Conservation (phyloP, 768 basidiomycete genomes). For the Boletus huronensis region DNA sequence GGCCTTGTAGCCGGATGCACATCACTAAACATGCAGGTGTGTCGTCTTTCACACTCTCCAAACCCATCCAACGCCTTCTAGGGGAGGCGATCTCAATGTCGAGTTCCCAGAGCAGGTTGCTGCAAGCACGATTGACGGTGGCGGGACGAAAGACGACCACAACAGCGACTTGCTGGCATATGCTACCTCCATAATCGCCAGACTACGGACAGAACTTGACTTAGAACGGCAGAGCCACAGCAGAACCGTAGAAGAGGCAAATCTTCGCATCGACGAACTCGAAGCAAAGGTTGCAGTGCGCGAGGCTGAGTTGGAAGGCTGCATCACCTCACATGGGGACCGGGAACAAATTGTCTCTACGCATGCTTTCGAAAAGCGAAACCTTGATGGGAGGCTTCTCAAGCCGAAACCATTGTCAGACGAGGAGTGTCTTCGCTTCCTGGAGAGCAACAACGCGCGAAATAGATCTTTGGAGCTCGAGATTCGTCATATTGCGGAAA, state of each 20-base stretch:
- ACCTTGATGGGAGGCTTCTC: neutral
- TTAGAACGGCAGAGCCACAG: slow-evolving; percentile 43
- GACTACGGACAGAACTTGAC: slow-evolving; percentile 42
- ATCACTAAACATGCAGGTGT: slow-evolving; percentile 43
- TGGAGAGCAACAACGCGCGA: slow-evolving; percentile 37
- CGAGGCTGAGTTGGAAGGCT: slow-evolving; percentile 52
- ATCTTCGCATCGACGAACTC: slow-evolving; percentile 41
- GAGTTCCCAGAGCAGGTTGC: slow-evolving; percentile 20
- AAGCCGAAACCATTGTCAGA: slow-evolving; percentile 26
- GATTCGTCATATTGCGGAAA: slow-evolving; percentile 37
- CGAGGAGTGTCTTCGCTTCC: slow-evolving; percentile 40
- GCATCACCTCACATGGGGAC: slow-evolving; percentile 17
- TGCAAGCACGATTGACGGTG: neutral
- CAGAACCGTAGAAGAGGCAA: slow-evolving; percentile 38
- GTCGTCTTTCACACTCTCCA: slow-evolving; percentile 18
- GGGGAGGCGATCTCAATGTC: slow-evolving; percentile 21
- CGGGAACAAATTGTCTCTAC: neutral
- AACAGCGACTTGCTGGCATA: slow-evolving; percentile 37
- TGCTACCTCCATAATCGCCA: slow-evolving; percentile 42
- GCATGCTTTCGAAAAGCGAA: neutral
- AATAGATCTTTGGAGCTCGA: slow-evolving; percentile 46
- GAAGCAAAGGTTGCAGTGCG: slow-evolving; percentile 53
- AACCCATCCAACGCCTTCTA: slow-evolving; percentile 14
- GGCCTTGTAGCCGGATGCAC: slow-evolving; percentile 44
- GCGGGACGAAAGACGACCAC: neutral